Evolutionary conservation across 2,329 filamentous ascomycete genomes (phyloP), one percentile per base, ranked within the genome.

Genomic region (Daldinia sp.): DNA sequence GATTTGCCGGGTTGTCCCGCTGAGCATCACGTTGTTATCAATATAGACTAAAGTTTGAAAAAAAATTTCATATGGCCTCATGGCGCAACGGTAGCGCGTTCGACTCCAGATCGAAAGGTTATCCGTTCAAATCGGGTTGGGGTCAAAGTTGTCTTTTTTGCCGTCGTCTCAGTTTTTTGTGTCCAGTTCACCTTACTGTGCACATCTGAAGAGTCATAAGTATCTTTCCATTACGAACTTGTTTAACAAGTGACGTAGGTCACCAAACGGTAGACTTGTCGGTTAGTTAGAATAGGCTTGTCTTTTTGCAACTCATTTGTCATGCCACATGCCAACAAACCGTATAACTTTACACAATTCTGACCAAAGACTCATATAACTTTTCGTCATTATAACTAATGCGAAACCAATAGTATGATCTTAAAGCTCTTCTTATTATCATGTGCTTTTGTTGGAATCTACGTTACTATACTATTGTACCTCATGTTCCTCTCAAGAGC

Each of bases 101-200:
- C 53, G 53, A 56, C 53, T 56, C 53, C 53, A 56, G 53, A 56
- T 56, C 53, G 53, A 56, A 56, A 56, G 53, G 53, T 56, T 56
- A 56, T 56, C 53, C 53, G 53, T 56, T 56, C 53, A 56, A 56
- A 56, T 56, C 53, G 53, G 53, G 53, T 56, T 56, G 53, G 53
- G 53, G 53, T 56, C 53, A 56, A 12, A 9, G 20, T 6, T 41
- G 2, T 18, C 30, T 4, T 30, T 56, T 56, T 56, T 42, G 35
- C 37, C 23, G 9, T 42, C 26, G n/a, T 54, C 6, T 42, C 15
- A 18, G 20, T 18, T 15, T 42, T 42, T 42, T 13, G 13, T 39
- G 9, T 39, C 13, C 13, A 13, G 12, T 39, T 4, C 10, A 13
- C 13, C 13, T 13, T 39, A 15, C 2, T 15, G 12, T 39, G 12